Base-by-base conservation (phyloP, 2,329 filamentous ascomycete species). In the Ophiostoma perfectum region DNA sequence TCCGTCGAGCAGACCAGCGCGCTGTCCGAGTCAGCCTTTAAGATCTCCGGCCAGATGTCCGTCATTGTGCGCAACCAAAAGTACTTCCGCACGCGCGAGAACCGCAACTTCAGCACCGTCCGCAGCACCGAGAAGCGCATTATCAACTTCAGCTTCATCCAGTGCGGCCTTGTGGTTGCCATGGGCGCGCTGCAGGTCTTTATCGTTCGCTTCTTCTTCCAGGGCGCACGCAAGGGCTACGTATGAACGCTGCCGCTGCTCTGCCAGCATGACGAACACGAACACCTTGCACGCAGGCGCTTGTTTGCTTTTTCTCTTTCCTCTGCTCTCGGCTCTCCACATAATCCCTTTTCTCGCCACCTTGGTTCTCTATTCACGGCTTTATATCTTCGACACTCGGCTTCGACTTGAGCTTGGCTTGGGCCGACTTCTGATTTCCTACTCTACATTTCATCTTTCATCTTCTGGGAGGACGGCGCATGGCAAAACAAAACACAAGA, bases 131-230 rank as follows among this genome's bases (percentile, higher is more conserved):
- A 99, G 83, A 88, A 87, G 78, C 86, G 95, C 72, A 99, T 99
- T 75, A 93, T 97, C 82, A 98, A 97, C 81, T 97, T 99, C 79
- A 96, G 92, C 78, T 83, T 99, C 76, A 90, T 98, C 74, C 95
- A 99, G 83, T 90, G 91, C 73, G 84, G 86, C 71, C 88, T 99
- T 82, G 96, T 99, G 82, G 83, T 97, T 72, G 90, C 89, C 70
- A 99, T 99, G 96, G 95, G 94, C 62, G 93, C 88, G 64, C 80
- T 99, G 77, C 96, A 99, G 82, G 95, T 99, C 66, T 97, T 98
- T 79, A 89, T 99, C 74, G 95, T 99, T 74, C 84, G 92, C 73
- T 98, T 98, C 88, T 99, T 99, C 83, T 99, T 99, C 87, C 94
- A 97, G 84, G 87, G 87, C 68, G 87, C 87, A 66, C 82, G 87